These are phyloP conservation scores for Hemileccinum rubropunctum DNA, from an alignment of 768 basidiomycete genomes.

Conservation along the genomic window DNA sequence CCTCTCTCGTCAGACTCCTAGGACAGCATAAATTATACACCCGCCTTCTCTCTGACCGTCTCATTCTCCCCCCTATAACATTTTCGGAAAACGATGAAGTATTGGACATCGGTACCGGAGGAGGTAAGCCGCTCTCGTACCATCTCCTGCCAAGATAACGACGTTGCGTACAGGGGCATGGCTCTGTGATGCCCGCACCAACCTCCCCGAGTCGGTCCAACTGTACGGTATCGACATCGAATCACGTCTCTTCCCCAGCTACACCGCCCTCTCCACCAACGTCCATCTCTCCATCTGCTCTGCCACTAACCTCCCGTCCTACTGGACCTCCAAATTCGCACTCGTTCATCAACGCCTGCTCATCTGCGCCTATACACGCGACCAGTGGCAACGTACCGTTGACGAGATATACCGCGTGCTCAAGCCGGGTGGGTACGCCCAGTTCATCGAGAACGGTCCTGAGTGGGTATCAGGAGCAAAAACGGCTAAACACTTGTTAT, in stretches of 20 bases:
- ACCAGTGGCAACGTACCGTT: slow-evolving; percentile 27
- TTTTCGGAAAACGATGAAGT: slow-evolving; percentile 18
- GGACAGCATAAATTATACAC: slow-evolving; percentile 22
- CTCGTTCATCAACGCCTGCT: slow-evolving; percentile 35
- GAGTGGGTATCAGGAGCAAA: slow-evolving; percentile 15
- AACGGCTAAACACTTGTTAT: slow-evolving; percentile 7
- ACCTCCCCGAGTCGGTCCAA: slow-evolving; percentile 17
- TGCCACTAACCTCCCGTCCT: slow-evolving; percentile 25
- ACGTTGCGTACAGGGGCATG: slow-evolving; percentile 15
- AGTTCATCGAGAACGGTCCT: slow-evolving; percentile 28
- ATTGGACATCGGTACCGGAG: slow-evolving; percentile 22
- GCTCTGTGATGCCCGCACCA: slow-evolving; percentile 16
- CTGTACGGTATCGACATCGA: slow-evolving; percentile 29
- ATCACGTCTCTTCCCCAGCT: slow-evolving; percentile 17
- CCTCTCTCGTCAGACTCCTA: slow-evolving; percentile 3
- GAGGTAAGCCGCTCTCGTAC: slow-evolving; percentile 7
- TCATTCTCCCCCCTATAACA: slow-evolving; percentile 18
- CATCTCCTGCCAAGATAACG: no score
- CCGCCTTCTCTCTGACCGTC: slow-evolving; percentile 18
- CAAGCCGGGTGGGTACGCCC: slow-evolving; percentile 31
- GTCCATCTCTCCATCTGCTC: slow-evolving; percentile 24
- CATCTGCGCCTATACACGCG: slow-evolving; percentile 24
- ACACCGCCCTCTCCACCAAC: slow-evolving; percentile 1
- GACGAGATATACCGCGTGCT: slow-evolving; percentile 32
- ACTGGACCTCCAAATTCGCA: slow-evolving; percentile 30